phyloP scores from a whole-genome alignment of 2,329 filamentous ascomycete genomes.

The Stemphylium vesicarium region DNA sequence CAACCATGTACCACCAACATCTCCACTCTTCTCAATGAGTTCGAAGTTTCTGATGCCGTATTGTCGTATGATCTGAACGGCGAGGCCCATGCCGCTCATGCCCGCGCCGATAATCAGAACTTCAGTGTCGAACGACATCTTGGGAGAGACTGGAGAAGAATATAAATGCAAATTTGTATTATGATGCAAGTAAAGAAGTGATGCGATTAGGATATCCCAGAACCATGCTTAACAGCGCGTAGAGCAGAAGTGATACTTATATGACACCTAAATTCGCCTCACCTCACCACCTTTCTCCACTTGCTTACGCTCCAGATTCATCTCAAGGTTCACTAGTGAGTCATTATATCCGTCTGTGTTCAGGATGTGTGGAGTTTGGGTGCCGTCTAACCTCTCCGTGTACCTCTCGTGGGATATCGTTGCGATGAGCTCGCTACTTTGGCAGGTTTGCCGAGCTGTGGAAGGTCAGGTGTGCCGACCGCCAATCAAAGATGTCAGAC shows the following conservation, averaged over 20 bases:
- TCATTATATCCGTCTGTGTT: not conserved
- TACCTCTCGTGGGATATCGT: conserved; percentile 5
- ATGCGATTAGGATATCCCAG: not conserved
- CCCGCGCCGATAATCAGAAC: conserved; percentile 60
- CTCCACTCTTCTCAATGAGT: conserved; percentile 53
- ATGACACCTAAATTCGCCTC: not conserved
- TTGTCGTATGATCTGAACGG: conserved; percentile 53
- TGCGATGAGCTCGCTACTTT: not conserved
- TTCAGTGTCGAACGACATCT: conserved; percentile 51
- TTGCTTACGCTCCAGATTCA: not conserved
- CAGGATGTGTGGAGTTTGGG: conserved; percentile 9
- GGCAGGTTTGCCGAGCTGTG: conserved; percentile 28
- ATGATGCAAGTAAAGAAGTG: not conserved
- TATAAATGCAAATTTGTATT: too few species aligned
- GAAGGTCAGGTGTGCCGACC: conserved; percentile 8
- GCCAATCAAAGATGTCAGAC: conserved; percentile 15
- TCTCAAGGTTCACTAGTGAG: not conserved
- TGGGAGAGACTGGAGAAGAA: not conserved
- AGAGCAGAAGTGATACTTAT: conserved; percentile 10
- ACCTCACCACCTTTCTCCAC: not conserved
- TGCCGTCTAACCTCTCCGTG: conserved; percentile 1
- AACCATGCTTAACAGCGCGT: not conserved
- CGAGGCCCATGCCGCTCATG: conserved; percentile 55
- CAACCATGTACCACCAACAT: conserved; percentile 47
- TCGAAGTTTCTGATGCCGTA: conserved; percentile 50